Evolutionary conservation across 2,329 filamentous ascomycete genomes (phyloP), one percentile per base, ranked within the genome.

Genomic region (Elsinoe arachidis): DNA sequence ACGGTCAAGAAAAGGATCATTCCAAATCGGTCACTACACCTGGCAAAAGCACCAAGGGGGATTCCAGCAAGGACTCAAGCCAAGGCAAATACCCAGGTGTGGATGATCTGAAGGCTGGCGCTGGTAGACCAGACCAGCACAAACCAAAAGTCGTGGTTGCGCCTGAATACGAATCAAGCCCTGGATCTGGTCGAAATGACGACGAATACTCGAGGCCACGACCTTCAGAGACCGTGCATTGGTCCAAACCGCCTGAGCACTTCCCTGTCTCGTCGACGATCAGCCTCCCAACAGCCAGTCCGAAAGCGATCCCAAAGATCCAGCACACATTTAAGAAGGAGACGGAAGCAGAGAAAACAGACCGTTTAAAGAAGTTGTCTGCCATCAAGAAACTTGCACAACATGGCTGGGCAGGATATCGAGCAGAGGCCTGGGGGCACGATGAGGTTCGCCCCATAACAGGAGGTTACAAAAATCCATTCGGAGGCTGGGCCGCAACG

Each of bases 401-500:
- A 65, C 85, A 85, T 64, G 84, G 89, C 0, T 97, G 93, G 92
- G 73, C 76, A 3, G 89, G 88, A 35, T 97, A 97, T 73, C 87
- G 81, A 66, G 77, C 83, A 60, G 78, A 84, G 64, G 92, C 91
- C 10, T 93, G 88, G 83, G 81, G 85, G 61, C 88, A 95, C 64
- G 93, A 97, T 67, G 93, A 97, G 73, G 73, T 97, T 14, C 79
- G 74, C 44, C 93, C 93, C 1, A 76, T 92, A 9, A 80, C 82
- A 30, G 84, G 84, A 54, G 75, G 73, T 12, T 82, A 77, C 62
- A 81, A 82, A 15, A 87, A 96, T 67, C 88, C 90, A 0, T 97
- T 97, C 70, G 92, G 90, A 67, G 89, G 87, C 52, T 96, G 90
- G 90, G 88, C 88, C 15, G 90, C 90, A 14, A 95, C 90, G 0